phyloP scores from a whole-genome alignment of 257 asterid species.

The Solanum rostratum region DNA sequence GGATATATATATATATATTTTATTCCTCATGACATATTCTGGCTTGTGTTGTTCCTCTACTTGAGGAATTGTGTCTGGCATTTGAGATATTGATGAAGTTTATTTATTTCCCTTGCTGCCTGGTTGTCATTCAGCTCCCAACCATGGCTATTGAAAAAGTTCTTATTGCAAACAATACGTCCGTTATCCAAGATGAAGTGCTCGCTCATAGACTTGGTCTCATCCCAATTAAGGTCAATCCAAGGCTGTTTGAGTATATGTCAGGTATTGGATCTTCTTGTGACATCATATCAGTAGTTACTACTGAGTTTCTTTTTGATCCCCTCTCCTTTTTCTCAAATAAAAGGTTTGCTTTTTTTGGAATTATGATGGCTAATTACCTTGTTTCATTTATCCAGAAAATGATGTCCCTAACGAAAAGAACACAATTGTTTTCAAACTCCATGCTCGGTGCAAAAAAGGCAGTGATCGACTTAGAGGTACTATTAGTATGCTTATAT shows the following conservation, averaged over 20 bases:
- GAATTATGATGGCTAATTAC: conserved; percentile 14
- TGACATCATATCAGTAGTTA: background rate
- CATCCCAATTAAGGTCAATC: conserved; percentile 78
- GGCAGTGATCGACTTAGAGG: conserved; percentile 47
- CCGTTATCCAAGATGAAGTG: conserved; percentile 92
- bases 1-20: background rate
- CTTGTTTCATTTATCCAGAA: conserved; percentile 31
- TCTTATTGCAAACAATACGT: conserved; percentile 83
- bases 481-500: conserved; percentile 7
- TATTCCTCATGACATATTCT: background rate
- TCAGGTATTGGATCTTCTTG: conserved; percentile 45
- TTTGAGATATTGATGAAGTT: background rate
- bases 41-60: background rate
- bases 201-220: conserved; percentile 93
- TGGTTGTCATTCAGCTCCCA: conserved; percentile 45
- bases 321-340: background rate
- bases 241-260: conserved; percentile 61
- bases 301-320: background rate
- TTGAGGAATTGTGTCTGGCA: background rate
- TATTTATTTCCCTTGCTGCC: background rate
- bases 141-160: conserved; percentile 97
- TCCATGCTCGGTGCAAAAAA: conserved; percentile 52
- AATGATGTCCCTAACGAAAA: conserved; percentile 71
- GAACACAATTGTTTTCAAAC: conserved; percentile 84
- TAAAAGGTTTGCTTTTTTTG: background rate